Conservation (phyloP, 2,329 filamentous ascomycete species). For the Fusarium sp. region DNA sequence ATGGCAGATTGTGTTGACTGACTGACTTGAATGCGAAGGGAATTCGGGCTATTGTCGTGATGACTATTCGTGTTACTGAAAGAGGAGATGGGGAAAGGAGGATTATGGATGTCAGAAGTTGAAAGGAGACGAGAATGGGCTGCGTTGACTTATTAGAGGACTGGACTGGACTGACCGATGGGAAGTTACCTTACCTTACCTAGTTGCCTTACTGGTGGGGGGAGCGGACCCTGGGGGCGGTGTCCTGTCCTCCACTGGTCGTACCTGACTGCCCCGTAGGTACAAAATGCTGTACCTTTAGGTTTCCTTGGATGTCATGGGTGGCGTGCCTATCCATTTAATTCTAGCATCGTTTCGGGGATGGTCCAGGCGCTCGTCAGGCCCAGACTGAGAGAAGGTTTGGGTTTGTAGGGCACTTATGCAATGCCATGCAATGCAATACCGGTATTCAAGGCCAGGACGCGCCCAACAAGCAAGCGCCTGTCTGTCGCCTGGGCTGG, state of each 20-base stretch:
- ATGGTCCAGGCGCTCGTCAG: conserved; percentile 38
- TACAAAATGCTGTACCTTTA: conserved; percentile 2
- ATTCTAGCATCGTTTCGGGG: conserved; percentile 38
- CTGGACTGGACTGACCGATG: conserved; percentile 13
- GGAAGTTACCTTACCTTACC: conserved; percentile 6
- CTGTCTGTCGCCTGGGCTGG: conserved; percentile 25
- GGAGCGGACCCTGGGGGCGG: conserved; percentile 42
- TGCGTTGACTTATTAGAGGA: conserved; percentile 37
- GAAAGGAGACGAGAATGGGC: conserved; percentile 35
- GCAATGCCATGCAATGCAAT: conserved; percentile 6
- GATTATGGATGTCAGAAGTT: conserved; percentile 14
- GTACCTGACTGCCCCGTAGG: background rate
- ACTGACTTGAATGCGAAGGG: background rate
- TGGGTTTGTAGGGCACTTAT: conserved; percentile 14
- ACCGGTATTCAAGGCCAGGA: background rate
- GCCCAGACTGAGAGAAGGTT: conserved; percentile 34
- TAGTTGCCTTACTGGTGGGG: background rate
- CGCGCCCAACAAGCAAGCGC: conserved; percentile 35
- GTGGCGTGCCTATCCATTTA: conserved; percentile 24
- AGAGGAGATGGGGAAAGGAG: background rate
- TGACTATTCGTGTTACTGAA: background rate
- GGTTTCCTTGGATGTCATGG: conserved; percentile 9
- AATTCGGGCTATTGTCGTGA: conserved; percentile 1
- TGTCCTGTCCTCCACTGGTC: conserved; percentile 17
- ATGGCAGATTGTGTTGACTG: conserved; percentile 50